These are phyloP conservation scores for Sporisorium iseilematis-ciliati DNA, from an alignment of 1,284 basidiomycete species.

Conservation along the genomic window DNA sequence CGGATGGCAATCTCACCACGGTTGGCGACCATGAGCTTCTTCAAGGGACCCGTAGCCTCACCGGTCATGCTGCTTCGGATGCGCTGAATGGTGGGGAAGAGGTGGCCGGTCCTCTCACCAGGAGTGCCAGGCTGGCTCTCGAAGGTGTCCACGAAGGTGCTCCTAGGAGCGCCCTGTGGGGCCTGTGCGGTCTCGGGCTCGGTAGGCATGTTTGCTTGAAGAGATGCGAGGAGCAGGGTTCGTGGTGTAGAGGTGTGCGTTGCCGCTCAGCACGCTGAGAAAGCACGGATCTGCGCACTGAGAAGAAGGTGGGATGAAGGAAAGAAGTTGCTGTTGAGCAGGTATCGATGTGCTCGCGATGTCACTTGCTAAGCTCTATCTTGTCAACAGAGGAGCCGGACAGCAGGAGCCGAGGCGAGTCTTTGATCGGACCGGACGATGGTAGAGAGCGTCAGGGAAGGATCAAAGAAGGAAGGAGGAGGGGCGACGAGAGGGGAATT, in stretches of 20 bases:
- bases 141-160: slow-evolving; percentile 64
- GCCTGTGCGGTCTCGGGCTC: slow-evolving; percentile 56
- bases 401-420: slow-evolving; percentile 6
- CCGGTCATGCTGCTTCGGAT: slow-evolving; percentile 60
- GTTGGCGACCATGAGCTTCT: slow-evolving; percentile 69
- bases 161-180: slow-evolving; percentile 49
- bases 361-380: slow-evolving; percentile 19
- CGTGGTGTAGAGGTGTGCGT: neutral
- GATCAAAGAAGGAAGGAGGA: neutral
- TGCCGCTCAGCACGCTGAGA: neutral
- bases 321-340: neutral
- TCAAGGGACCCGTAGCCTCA: slow-evolving; percentile 50
- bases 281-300: neutral
- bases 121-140: slow-evolving; percentile 63
- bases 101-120: slow-evolving; percentile 60
- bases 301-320: neutral
- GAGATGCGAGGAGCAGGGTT: neutral
- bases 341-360: slow-evolving; percentile 1
- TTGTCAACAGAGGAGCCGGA: slow-evolving; percentile 19
- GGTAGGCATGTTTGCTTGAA: slow-evolving; percentile 31
- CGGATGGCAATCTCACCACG: slow-evolving; percentile 90
- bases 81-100: slow-evolving; percentile 64
- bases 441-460: slow-evolving; percentile 16
- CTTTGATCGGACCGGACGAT: slow-evolving; percentile 14
- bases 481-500: slow-evolving; percentile 1